Conservation (phyloP, 2,329 filamentous ascomycete genomes). For the Hypocreales sp. region DNA sequence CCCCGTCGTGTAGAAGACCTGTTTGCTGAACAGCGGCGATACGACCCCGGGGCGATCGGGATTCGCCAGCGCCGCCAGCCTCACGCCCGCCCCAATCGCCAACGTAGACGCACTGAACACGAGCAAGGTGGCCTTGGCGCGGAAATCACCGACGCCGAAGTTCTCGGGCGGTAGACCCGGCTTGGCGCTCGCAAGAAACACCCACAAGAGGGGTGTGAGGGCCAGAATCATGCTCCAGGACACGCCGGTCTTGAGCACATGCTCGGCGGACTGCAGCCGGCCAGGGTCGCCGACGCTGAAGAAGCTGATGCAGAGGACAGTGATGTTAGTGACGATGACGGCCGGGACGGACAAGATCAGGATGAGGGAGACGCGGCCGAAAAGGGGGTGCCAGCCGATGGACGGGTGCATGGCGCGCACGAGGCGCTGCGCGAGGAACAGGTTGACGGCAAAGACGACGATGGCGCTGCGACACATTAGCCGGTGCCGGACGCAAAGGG, state of each 20-base stretch:
- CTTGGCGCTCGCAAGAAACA: slow-evolving; percentile 10
- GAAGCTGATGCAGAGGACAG: slow-evolving; percentile 11
- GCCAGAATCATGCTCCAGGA: slow-evolving; percentile 9
- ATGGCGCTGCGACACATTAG: slow-evolving; percentile 10
- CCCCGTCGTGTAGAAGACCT: slow-evolving; percentile 18
- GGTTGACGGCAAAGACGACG: slow-evolving; percentile 19
- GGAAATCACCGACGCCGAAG: slow-evolving; percentile 16
- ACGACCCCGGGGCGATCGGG: slow-evolving; percentile 3
- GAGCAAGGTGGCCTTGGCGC: slow-evolving; percentile 14
- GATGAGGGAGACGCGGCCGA: slow-evolving; percentile 9
- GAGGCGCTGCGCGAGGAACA: slow-evolving; percentile 22
- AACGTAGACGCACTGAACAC: slow-evolving; percentile 6
- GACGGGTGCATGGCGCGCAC: slow-evolving; percentile 19
- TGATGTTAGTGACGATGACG: slow-evolving; percentile 16
- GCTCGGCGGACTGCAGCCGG: slow-evolving; percentile 1
- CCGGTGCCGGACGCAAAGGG: not conserved
- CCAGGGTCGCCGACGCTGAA: slow-evolving; percentile 1
- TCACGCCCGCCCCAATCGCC: slow-evolving; percentile 7
- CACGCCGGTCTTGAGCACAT: slow-evolving; percentile 7
- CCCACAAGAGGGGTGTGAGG: slow-evolving; percentile 7
- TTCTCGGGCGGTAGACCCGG: slow-evolving; percentile 13
- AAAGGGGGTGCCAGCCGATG: slow-evolving; percentile 16
- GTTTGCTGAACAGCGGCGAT: slow-evolving; percentile 12
- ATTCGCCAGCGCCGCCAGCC: slow-evolving; percentile 11
- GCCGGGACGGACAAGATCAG: slow-evolving; percentile 12